A percentile compares a stretch with the other conserved stretches of the same genome.
These are phyloP conservation scores for Fusarium cyanostomum DNA, from an alignment of 2,329 filamentous ascomycete species.

Conservation along the genomic window DNA sequence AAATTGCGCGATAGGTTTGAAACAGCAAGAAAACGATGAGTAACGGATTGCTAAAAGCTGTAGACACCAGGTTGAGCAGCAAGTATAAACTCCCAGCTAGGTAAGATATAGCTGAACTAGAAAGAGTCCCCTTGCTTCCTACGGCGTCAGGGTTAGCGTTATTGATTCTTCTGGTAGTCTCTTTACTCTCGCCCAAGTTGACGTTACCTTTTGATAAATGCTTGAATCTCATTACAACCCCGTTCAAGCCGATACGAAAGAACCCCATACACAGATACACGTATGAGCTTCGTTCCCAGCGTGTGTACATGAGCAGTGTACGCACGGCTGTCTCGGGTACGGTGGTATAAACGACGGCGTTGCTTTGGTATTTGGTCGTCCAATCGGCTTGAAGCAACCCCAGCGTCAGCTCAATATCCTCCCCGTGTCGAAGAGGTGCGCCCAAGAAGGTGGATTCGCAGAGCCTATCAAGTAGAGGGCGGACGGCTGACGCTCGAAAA, in stretches of 20 bases:
- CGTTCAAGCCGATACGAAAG: conserved; percentile 4
- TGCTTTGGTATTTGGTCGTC: conserved; percentile 8
- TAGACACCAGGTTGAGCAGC: no score
- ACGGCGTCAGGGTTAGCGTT: no score
- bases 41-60: no score
- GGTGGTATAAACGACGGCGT: conserved; percentile 7
- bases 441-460: conserved; percentile 4
- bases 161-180: no score
- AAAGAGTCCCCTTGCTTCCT: not conserved
- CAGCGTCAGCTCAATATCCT: conserved; percentile 7
- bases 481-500: conserved; percentile 6
- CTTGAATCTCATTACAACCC: not conserved
- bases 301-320: conserved; percentile 9
- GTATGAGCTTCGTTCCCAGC: conserved; percentile 7
- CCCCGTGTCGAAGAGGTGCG: conserved; percentile 1
- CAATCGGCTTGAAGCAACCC: conserved; percentile 3
- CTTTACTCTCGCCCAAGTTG: not conserved
- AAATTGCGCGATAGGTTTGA: no score
- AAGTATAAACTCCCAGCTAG: no score
- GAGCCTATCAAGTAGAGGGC: not conserved
- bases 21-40: no score
- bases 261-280: conserved; percentile 6
- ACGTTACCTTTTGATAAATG: not conserved
- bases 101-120: no score
- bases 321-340: conserved; percentile 1